Evolutionary conservation across 768 basidiomycete genomes (phyloP).

Genomic region (Suillus clintonianus): DNA sequence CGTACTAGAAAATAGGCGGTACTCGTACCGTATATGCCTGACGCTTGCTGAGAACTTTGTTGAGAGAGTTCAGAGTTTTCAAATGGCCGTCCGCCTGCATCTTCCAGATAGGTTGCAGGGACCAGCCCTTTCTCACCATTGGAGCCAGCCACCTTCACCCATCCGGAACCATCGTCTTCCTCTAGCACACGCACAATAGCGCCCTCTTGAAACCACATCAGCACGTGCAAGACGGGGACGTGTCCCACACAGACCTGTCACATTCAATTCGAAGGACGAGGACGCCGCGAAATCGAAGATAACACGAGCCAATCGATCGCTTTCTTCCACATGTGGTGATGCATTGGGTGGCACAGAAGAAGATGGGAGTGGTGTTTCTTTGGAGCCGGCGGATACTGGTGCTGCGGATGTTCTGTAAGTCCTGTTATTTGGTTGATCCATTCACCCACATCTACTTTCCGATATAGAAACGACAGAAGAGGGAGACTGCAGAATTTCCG

Average conservation of each 20-base stretch:
- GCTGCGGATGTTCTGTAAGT: constrained; percentile 1
- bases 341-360: constrained; percentile 50
- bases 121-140: constrained; percentile 70
- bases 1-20: neutral
- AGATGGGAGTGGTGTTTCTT: constrained; percentile 49
- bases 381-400: neutral
- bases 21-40: constrained; percentile 54
- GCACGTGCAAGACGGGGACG: constrained; percentile 13
- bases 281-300: constrained; percentile 75
- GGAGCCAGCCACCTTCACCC: constrained; percentile 72
- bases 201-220: constrained; percentile 51
- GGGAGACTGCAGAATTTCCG: constrained; percentile 24
- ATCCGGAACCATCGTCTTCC: constrained; percentile 83
- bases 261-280: constrained; percentile 74
- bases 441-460: constrained; percentile 24
- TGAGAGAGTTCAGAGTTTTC: constrained; percentile 9
- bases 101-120: constrained; percentile 78
- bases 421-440: constrained; percentile 8
- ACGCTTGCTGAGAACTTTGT: constrained; percentile 30
- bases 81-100: constrained; percentile 31
- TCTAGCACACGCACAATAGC: constrained; percentile 65
- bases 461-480: constrained; percentile 37
- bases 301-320: constrained; percentile 56
- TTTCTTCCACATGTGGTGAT: constrained; percentile 43
- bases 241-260: constrained; percentile 50